Conservation (phyloP, 768 basidiomycete species). For the Lactifluus hygrophoroides region DNA sequence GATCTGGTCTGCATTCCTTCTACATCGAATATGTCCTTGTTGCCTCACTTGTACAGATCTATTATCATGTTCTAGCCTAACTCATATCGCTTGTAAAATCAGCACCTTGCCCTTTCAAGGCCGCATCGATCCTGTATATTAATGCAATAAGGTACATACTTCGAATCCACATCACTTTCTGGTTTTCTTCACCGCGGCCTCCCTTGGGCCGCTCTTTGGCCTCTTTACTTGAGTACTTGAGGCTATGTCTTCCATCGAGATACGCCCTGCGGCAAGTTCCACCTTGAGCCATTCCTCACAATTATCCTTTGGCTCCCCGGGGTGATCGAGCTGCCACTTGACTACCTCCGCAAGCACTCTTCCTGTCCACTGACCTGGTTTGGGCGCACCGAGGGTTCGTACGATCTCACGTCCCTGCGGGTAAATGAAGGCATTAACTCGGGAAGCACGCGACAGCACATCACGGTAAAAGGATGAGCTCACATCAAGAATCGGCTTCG, state of each 20-base stretch:
- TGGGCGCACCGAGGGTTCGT: conserved; percentile 39
- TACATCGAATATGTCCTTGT: neutral
- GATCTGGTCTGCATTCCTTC: neutral
- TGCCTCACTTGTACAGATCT: conserved; percentile 1
- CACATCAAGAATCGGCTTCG: conserved; percentile 72
- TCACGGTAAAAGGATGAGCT: conserved; percentile 25
- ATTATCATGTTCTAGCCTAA: neutral
- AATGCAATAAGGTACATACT: neutral
- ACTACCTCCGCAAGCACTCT: conserved; percentile 55
- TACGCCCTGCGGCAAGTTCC: conserved; percentile 41
- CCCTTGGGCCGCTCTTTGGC: conserved; percentile 7
- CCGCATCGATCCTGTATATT: neutral
- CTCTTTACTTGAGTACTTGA: conserved; percentile 3
- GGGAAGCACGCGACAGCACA: neutral
- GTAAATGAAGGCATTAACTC: neutral
- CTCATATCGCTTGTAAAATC: conserved; percentile 3
- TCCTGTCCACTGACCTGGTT: conserved; percentile 65
- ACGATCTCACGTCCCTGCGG: conserved; percentile 65
- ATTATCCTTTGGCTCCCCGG: conserved; percentile 52
- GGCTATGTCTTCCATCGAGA: conserved; percentile 28
- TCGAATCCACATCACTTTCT: conserved; percentile 2
- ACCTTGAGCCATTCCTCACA: conserved; percentile 61
- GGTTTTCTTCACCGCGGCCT: conserved; percentile 14
- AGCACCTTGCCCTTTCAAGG: neutral
- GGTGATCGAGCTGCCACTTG: conserved; percentile 82